These are phyloP conservation scores for Cardiospermum halicacabum DNA, from an alignment of 345 rosid genomes.

Conservation along the genomic window DNA sequence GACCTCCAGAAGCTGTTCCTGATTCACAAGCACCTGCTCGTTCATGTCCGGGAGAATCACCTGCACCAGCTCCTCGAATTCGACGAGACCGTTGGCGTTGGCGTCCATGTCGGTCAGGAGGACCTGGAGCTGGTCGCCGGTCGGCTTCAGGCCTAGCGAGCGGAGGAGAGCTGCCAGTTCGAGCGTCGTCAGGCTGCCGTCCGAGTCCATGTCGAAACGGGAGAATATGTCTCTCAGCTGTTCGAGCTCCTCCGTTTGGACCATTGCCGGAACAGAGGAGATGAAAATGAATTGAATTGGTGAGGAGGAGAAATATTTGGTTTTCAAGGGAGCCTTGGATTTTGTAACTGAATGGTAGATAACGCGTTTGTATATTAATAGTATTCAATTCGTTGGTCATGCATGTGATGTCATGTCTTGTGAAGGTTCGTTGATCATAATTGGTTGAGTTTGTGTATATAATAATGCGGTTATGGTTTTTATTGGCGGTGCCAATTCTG, in stretches of 20 bases:
- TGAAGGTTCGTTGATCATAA: too few relatives aligned
- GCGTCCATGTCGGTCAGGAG: constrained; percentile 63
- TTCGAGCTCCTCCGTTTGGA: constrained; percentile 49
- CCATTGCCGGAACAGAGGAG: too few relatives aligned
- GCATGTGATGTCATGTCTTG: too few relatives aligned
- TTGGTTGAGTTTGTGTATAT: too few relatives aligned
- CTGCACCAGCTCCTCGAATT: constrained; percentile 71
- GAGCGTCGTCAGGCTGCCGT: constrained; percentile 76
- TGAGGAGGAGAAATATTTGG: too few relatives aligned
- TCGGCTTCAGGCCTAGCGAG: constrained; percentile 77
- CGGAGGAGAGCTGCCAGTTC: constrained; percentile 92
- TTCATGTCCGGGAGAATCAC: constrained; percentile 66
- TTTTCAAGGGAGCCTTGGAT: too few relatives aligned
- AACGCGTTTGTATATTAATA: too few relatives aligned
- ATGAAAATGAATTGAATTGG: too few relatives aligned
- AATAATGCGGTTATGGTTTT: too few relatives aligned
- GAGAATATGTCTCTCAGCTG: constrained; percentile 81
- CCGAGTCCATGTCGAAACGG: constrained; percentile 86
- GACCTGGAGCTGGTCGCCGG: constrained; percentile 66
- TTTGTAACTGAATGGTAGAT: too few relatives aligned
- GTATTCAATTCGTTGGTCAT: too few relatives aligned
- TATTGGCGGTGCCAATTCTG: too few relatives aligned
- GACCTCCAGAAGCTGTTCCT: constrained; percentile 57
- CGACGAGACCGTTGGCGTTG: constrained; percentile 75
- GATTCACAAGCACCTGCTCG: constrained; percentile 55